These are phyloP conservation scores for Naumovozyma castellii DNA, from an alignment of 805 yeast genomes.

Conservation along the genomic window DNA sequence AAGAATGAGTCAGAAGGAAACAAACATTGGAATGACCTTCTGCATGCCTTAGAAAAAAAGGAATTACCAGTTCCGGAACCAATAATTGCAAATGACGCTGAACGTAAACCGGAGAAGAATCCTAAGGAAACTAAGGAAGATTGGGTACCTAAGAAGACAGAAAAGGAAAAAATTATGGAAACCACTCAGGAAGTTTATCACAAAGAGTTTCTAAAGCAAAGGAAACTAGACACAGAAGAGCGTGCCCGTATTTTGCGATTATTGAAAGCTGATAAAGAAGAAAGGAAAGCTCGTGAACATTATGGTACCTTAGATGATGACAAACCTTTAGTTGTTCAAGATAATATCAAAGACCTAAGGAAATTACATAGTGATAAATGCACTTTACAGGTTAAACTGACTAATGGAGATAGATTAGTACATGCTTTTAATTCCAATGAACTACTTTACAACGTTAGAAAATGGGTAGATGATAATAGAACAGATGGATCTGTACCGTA, in stretches of 20 bases:
- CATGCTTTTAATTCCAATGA: slow-evolving; percentile 38
- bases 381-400: slow-evolving; percentile 45
- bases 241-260: slow-evolving; percentile 45
- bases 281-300: slow-evolving; percentile 8
- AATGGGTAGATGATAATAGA: slow-evolving; percentile 46
- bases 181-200: slow-evolving; percentile 25
- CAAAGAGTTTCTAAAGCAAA: slow-evolving; percentile 23
- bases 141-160: slow-evolving; percentile 10
- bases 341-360: slow-evolving; percentile 22
- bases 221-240: slow-evolving; percentile 37
- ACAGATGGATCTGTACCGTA: slow-evolving; percentile 13
- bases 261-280: slow-evolving; percentile 25
- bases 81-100: neutral
- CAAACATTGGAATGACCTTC: slow-evolving; percentile 4
- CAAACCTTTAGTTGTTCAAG: slow-evolving; percentile 14
- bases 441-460: slow-evolving; percentile 49
- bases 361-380: slow-evolving; percentile 26
- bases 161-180: slow-evolving; percentile 18
- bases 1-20: slow-evolving; percentile 3
- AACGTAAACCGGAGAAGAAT: neutral
- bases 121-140: neutral
- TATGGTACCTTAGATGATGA: neutral
- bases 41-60: slow-evolving; percentile 3
- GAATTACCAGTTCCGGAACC: slow-evolving; percentile 16
- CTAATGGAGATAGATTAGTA: slow-evolving; percentile 53